Evolutionary conservation across 345 rosid species (phyloP), one percentile per base, ranked within the genome.

Genomic region (Boechera stricta): DNA sequence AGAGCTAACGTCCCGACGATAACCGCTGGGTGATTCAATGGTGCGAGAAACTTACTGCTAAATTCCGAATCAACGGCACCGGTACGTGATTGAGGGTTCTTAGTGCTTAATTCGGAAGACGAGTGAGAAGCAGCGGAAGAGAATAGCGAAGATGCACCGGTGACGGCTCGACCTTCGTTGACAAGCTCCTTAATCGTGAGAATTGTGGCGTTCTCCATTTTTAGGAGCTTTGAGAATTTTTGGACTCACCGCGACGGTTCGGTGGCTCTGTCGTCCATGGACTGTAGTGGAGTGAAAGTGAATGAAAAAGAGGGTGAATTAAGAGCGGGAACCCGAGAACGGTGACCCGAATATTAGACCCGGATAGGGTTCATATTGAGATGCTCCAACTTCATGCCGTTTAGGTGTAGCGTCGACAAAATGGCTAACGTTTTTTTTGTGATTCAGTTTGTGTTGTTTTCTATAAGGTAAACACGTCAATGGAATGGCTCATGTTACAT

Each of bases 1-100:
- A 90, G 90, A 29, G 78, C 67, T 61, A 94, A 35, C 56, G 85
- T 87, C 53, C 98, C 98, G 45, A 84, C 5, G 72, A 94, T 79
- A 63, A 86, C 39, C 36, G 85, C 83, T 0, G 92, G 84, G 58
- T 71, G 35, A 32, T 59, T 75, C 42, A 92, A 53, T 7, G 91
- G 87, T 9, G 71, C 31, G 33, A 94, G 87, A 38, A 83, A 29
- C 31, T 78, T 83, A 74, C 49, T 51, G 55, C 24, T 77, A 36
- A 61, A 66, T 36, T 61, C 77, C 2, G 84, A 68, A 63, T 16
- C 51, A 18, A 82, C 3, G 36, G 56, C 2, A 3, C 12, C 59
- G 29, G 56, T 4, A 7, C 73, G 78, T 44, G 81, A 52, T 33
- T 66, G 69, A 65, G 45, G 58, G 59, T 64, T 45, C 6, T 3